Evolutionary conservation across 257 asterid species (phyloP).

Genomic region (Cynanchum wilfordii): DNA sequence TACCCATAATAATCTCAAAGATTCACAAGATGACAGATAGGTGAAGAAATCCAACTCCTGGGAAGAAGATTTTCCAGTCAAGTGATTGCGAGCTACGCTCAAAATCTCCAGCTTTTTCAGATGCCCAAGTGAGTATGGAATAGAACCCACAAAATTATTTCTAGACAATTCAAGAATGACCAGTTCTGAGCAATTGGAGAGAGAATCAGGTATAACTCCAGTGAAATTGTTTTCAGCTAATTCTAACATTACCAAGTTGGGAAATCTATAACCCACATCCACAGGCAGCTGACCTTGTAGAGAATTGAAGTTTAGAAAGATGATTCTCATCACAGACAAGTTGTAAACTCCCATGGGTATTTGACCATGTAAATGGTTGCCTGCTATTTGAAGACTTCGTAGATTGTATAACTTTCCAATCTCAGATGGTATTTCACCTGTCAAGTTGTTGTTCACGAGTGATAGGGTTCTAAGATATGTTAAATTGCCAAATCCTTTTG

Average conservation of each 20-base stretch:
- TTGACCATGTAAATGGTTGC: slow-evolving; percentile 20
- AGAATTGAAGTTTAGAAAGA: background rate
- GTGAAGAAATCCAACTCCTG: slow-evolving; percentile 10
- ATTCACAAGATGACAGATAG: slow-evolving; percentile 4
- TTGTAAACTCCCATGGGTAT: slow-evolving; percentile 23
- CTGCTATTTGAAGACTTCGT: background rate
- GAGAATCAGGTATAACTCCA: slow-evolving; percentile 23
- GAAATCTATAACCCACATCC: slow-evolving; percentile 12
- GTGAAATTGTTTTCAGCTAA: slow-evolving; percentile 7
- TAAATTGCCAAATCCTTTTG: slow-evolving; percentile 12
- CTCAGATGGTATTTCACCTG: background rate
- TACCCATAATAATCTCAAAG: background rate
- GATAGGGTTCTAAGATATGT: background rate
- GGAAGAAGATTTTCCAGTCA: background rate
- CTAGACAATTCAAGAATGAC: background rate
- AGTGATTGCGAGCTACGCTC: background rate
- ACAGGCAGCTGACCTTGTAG: slow-evolving; percentile 21
- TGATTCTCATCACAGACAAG: background rate
- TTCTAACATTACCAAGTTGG: slow-evolving; percentile 1
- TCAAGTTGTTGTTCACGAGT: background rate
- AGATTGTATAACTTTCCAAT: slow-evolving; percentile 19
- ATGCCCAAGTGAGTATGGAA: slow-evolving; percentile 27
- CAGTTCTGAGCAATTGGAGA: slow-evolving; percentile 26
- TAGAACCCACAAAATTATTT: slow-evolving; percentile 21
- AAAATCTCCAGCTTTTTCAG: slow-evolving; percentile 11